Conservation (phyloP, 176 grass and related monocot species). For the Coix lacrymajobi region DNA sequence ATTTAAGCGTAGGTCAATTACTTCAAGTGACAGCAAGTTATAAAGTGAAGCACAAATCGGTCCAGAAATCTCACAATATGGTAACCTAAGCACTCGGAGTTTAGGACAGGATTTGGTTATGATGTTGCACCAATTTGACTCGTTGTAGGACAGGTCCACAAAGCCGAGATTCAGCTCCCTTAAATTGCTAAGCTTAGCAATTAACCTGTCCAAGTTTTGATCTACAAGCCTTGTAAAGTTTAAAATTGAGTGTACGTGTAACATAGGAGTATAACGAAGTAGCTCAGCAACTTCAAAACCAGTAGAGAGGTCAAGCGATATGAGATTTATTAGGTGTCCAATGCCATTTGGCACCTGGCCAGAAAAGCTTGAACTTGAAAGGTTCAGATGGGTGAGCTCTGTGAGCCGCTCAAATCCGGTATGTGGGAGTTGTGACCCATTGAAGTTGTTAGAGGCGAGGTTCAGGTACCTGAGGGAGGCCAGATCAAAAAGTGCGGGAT, state of each 20-base stretch:
- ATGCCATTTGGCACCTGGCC: constrained; percentile 33
- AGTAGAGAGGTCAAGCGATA: constrained; percentile 36
- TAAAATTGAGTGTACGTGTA: background rate
- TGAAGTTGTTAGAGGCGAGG: constrained; percentile 35
- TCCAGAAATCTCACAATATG: background rate
- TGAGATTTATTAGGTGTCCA: constrained; percentile 20
- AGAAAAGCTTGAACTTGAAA: constrained; percentile 26
- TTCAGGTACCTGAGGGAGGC: constrained; percentile 22
- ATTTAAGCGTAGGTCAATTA: constrained; percentile 25
- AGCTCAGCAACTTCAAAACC: background rate
- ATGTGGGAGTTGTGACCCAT: background rate
- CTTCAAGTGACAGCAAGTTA: background rate
- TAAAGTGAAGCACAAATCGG: constrained; percentile 8
- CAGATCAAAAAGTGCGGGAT: constrained; percentile 21
- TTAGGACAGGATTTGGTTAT: constrained; percentile 10
- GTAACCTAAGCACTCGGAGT: constrained; percentile 27
- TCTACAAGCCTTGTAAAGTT: background rate
- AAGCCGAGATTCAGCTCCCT: constrained; percentile 25
- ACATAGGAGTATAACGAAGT: background rate
- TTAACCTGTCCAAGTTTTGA: background rate
- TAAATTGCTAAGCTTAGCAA: constrained; percentile 28
- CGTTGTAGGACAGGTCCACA: constrained; percentile 30
- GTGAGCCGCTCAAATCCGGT: constrained; percentile 23
- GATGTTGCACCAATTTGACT: background rate
- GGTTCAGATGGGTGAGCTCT: constrained; percentile 36